A percentile compares a stretch with the other conserved stretches of the same genome.
Evolutionary conservation across 345 rosid species (phyloP).

Genomic region (Brassica napus): DNA sequence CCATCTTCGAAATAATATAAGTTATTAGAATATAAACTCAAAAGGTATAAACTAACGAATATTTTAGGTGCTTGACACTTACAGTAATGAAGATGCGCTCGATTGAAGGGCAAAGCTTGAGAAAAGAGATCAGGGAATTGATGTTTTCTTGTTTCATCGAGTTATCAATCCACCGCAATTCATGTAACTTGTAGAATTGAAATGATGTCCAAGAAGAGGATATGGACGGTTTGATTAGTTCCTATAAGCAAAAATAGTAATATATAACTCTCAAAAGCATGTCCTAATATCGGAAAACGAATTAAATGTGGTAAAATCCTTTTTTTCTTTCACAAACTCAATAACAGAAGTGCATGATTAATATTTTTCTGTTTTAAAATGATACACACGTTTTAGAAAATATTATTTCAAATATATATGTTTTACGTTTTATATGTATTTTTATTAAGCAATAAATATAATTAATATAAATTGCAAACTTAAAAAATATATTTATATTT

Average conservation of each 20-base stretch:
- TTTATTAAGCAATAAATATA: no score
- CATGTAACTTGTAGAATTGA: slow-evolving; percentile 57
- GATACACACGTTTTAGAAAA: no score
- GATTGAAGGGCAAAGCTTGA: slow-evolving; percentile 56
- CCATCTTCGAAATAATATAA: slow-evolving; percentile 36
- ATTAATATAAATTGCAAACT: no score
- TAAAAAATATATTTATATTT: no score
- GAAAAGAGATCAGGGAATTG: slow-evolving; percentile 46
- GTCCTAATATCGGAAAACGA: neutral
- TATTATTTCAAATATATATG: no score
- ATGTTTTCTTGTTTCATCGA: slow-evolving; percentile 38
- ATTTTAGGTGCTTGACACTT: slow-evolving; percentile 32
- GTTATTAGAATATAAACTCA: slow-evolving; percentile 8
- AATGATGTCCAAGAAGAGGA: slow-evolving; percentile 47
- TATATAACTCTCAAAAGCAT: neutral
- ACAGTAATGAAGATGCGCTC: slow-evolving; percentile 56
- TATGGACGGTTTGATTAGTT: slow-evolving; percentile 46
- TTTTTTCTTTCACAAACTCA: neutral
- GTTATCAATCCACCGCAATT: slow-evolving; percentile 63
- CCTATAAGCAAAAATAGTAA: slow-evolving; percentile 40
- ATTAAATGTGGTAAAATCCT: neutral
- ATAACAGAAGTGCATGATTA: neutral
- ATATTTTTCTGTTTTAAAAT: neutral
- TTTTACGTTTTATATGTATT: no score
- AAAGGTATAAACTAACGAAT: neutral